Base-by-base conservation (phyloP, 2,329 filamentous ascomycete genomes). In the Achaetomium macrosporum region DNA sequence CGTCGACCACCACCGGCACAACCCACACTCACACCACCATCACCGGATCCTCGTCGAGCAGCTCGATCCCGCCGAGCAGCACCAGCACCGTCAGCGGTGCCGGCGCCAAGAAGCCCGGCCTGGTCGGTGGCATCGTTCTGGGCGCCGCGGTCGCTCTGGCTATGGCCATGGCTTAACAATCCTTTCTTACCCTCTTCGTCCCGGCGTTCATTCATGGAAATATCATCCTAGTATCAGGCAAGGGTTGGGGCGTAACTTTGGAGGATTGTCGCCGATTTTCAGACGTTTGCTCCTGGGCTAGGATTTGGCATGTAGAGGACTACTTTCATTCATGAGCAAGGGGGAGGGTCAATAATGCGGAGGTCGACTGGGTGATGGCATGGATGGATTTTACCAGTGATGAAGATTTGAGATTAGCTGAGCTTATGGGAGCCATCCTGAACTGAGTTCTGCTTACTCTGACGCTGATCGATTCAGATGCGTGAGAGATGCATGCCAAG, bases 111-210 rank as follows among this genome's bases (percentile, higher is more conserved):
- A 50, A 47, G 37, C 19, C 17, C 41, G 42, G 39, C 15, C 39
- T 48, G 41, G 17, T 46, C 5, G 47, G 47, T 16, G 47, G 52
- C 16, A 9, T 54, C 13, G 8, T 54, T 10, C 43, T n/a, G 17
- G 51, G 52, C 25, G 47, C 42, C 25, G 47, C 35, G 11, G 17
- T 54, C 25, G 52, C 47, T 5, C 17, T 54, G 20, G 52, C 17
- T 7, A 30, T 54, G 37, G 47, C 40, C 33, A 39, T 54, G 20
- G 52, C 25, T 16, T 54, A 33, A 39, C 5, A 5, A 8, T 11
- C 10, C 5, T 12, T 13, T 25, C 31, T 37, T 11, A 30, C 13
- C 5, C 46, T 15, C 10, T 17, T 41, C 19, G 4, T 19, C 33
- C 11, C 25, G 3, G 10, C 40, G 7, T 15, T 42, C 40, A 41